Percentiles rank a stretch among this genome's conserved stretches.
Conservation (phyloP, 2,329 filamentous ascomycete species). For the Tolypocladium album region DNA sequence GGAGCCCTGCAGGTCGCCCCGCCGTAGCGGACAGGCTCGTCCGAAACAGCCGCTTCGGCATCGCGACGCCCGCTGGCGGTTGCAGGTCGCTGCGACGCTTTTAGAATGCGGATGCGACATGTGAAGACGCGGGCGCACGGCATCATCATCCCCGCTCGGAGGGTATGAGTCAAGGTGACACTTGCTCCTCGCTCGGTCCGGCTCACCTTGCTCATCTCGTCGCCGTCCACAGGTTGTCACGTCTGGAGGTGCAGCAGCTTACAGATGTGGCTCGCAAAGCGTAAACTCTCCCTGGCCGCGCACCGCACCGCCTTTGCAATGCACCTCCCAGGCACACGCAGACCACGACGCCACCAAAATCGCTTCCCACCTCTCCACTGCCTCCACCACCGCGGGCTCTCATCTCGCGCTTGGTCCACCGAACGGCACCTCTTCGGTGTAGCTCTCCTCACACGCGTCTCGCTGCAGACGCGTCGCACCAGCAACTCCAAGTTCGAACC, state of each 20-base stretch:
- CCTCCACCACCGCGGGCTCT: not conserved
- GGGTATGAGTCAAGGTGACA: not conserved
- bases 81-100: not conserved
- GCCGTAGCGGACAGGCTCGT: not conserved
- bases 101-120: not conserved
- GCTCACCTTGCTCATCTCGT: not conserved
- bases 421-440: not conserved
- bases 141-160: too few relatives aligned
- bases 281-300: too few relatives aligned
- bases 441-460: not conserved
- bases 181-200: not conserved
- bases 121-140: not conserved
- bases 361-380: not conserved
- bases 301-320: too few relatives aligned
- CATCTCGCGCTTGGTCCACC: not conserved
- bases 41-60: not conserved
- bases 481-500: too few relatives aligned
- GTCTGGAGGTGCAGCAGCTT: too few relatives aligned
- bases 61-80: not conserved
- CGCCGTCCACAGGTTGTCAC: too few relatives aligned
- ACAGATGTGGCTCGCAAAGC: too few relatives aligned
- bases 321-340: too few relatives aligned
- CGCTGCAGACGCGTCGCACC: too few relatives aligned
- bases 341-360: not conserved
- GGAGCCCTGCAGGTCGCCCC: not conserved